A percentile compares a stretch with the other conserved stretches of the same genome.
phyloP scores from a whole-genome alignment of 441 rosid genomes.

The Adansonia madagascariensis region DNA sequence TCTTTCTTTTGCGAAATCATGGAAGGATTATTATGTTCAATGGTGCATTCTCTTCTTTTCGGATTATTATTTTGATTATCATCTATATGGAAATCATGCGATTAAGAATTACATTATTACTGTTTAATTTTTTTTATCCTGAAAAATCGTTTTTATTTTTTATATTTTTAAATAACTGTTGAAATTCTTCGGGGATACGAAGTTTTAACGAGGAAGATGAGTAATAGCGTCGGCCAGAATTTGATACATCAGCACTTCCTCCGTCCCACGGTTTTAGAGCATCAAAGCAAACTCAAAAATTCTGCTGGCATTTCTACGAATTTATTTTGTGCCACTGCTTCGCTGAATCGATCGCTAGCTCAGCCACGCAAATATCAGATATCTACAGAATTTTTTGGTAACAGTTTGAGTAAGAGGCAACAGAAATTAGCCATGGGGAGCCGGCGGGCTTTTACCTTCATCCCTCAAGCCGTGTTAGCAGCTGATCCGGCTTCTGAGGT shows the following conservation, averaged over 20 bases:
- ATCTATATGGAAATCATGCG: background rate
- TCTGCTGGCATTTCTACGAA: constrained; percentile 54
- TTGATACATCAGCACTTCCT: constrained; percentile 61
- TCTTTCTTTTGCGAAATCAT: background rate
- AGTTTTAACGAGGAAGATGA: constrained; percentile 63
- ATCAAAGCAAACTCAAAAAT: constrained; percentile 54
- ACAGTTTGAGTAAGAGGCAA: constrained; percentile 42
- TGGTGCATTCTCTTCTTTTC: background rate
- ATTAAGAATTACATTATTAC: background rate
- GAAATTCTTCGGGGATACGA: constrained; percentile 47
- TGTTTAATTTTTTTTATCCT: background rate
- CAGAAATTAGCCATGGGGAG: constrained; percentile 39
- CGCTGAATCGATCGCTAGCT: constrained; percentile 40
- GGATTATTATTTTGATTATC: background rate
- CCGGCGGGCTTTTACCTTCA: constrained; percentile 38
- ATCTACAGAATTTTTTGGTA: constrained; percentile 52
- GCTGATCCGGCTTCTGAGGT: constrained; percentile 82
- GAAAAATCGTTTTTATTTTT: background rate
- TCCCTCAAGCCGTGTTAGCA: constrained; percentile 70
- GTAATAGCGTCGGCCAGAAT: constrained; percentile 57
- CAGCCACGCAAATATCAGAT: constrained; percentile 40
- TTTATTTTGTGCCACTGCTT: constrained; percentile 48
- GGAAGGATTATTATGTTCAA: background rate
- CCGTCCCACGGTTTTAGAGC: constrained; percentile 55
- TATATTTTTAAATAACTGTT: background rate